phyloP scores from a whole-genome alignment of 371 early-diverging fungal genomes.

The Encephalitozoon intestinalis region DNA sequence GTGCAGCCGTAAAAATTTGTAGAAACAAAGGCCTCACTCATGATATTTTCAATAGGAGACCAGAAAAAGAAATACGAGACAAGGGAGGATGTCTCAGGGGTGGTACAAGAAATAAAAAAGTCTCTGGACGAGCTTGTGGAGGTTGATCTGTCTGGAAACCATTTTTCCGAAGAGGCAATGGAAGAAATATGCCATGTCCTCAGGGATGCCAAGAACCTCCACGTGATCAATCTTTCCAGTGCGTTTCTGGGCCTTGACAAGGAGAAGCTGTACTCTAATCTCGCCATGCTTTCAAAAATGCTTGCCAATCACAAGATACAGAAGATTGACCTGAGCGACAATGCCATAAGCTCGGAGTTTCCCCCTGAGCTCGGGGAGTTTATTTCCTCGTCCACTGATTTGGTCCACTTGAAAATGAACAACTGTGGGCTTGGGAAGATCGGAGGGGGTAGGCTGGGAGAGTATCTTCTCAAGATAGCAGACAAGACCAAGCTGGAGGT shows the following conservation, averaged over 20 bases:
- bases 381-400: slow-evolving; percentile 34
- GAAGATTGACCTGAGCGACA: slow-evolving; percentile 57
- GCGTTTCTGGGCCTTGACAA: slow-evolving; percentile 52
- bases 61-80: slow-evolving; percentile 56
- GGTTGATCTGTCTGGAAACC: slow-evolving; percentile 56
- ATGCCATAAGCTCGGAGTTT: slow-evolving; percentile 58
- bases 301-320: slow-evolving; percentile 22
- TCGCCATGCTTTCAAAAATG: slow-evolving; percentile 38
- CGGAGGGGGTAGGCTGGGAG: slow-evolving; percentile 51
- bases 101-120: slow-evolving; percentile 35
- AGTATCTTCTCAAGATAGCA: slow-evolving; percentile 34
- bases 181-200: slow-evolving; percentile 41
- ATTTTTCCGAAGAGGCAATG: slow-evolving; percentile 54
- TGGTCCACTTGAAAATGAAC: slow-evolving; percentile 54
- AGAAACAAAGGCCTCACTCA: neutral
- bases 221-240: slow-evolving; percentile 39
- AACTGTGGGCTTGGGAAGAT: slow-evolving; percentile 61
- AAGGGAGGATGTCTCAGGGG: slow-evolving; percentile 36
- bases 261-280: slow-evolving; percentile 48
- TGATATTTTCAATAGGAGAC: slow-evolving; percentile 50
- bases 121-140: slow-evolving; percentile 23
- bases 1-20: neutral
- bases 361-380: slow-evolving; percentile 55
- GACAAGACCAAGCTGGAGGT: slow-evolving; percentile 49
- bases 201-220: slow-evolving; percentile 31